A percentile compares a stretch with the other conserved stretches of the same genome.
phyloP scores from a whole-genome alignment of 78 protist genomes.

The Dictyostelium citrinum region DNA sequence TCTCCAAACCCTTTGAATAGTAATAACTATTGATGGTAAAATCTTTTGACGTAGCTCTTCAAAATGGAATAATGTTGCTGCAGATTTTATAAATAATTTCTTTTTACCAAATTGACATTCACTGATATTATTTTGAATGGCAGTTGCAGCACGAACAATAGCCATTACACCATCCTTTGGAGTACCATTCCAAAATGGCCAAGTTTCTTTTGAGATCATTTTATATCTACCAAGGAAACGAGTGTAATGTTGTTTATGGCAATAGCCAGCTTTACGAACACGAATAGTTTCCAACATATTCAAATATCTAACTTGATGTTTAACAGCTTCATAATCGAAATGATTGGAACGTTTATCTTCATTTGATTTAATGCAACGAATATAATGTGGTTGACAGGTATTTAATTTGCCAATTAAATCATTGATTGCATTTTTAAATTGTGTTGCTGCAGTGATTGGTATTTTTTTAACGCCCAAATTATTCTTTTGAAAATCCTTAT shows the following conservation, averaged over 20 bases:
- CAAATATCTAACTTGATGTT: conserved; percentile 78
- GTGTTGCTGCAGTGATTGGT: conserved; percentile 49
- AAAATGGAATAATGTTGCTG: conserved; percentile 71
- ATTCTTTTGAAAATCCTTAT: not conserved
- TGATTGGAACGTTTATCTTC: conserved; percentile 36
- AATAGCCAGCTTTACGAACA: conserved; percentile 95
- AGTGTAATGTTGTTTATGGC: conserved; percentile 85
- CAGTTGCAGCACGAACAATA: not conserved
- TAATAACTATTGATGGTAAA: conserved; percentile 32
- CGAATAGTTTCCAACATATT: conserved; percentile 90
- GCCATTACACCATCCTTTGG: conserved; percentile 32
- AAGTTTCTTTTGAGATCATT: conserved; percentile 51
- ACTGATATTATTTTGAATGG: not conserved
- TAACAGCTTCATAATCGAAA: conserved; percentile 57
- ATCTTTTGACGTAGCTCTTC: conserved; percentile 65
- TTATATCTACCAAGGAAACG: conserved; percentile 84
- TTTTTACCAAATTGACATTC: conserved; percentile 86
- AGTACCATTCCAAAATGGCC: conserved; percentile 47
- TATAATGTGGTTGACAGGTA: conserved; percentile 82
- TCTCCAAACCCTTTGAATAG: conserved; percentile 78
- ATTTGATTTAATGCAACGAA: conserved; percentile 93
- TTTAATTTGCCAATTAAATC: conserved; percentile 71
- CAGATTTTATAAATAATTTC: conserved; percentile 87
- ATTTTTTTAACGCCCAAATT: conserved; percentile 17
- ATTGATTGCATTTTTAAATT: conserved; percentile 72